Percentiles rank a stretch among this genome's conserved stretches.
Evolutionary conservation across 108 stramenopile species (phyloP).

Genomic region (Bacterosira constricta): DNA sequence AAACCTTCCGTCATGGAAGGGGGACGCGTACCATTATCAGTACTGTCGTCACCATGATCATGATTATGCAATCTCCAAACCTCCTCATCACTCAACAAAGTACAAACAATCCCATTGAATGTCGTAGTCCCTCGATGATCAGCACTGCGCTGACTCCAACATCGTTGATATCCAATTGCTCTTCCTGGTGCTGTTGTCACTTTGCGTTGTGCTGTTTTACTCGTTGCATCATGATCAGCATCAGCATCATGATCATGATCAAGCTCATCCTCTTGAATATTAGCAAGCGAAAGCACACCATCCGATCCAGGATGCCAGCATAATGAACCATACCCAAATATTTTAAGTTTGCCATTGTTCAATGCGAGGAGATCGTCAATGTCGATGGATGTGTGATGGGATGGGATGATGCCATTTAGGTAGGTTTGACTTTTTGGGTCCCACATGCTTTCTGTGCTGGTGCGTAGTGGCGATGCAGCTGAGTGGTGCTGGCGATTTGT

Average conservation of each 20-base stretch:
- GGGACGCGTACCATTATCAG: background rate
- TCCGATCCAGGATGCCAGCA: slow-evolving; percentile 88
- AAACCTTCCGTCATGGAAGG: slow-evolving; percentile 75
- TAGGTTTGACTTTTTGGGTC: slow-evolving; percentile 73
- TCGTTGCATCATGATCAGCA: background rate
- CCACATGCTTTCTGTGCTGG: too few species aligned
- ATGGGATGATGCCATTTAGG: slow-evolving; percentile 65
- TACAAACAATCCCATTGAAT: slow-evolving; percentile 88
- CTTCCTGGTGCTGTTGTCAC: slow-evolving; percentile 46
- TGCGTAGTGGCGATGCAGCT: too few species aligned
- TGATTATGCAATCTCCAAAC: slow-evolving; percentile 25
- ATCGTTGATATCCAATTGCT: slow-evolving; percentile 70
- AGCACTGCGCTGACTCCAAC: slow-evolving; percentile 82
- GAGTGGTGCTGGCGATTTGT: too few species aligned
- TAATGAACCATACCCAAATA: slow-evolving; percentile 87
- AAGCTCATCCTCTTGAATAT: slow-evolving; percentile 20
- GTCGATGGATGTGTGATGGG: slow-evolving; percentile 30
- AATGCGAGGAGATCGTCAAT: slow-evolving; percentile 51
- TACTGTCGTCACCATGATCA: background rate
- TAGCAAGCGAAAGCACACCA: slow-evolving; percentile 53
- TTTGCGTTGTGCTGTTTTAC: background rate
- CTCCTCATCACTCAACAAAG: slow-evolving; percentile 76
- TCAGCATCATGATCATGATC: slow-evolving; percentile 13
- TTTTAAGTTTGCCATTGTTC: slow-evolving; percentile 51
- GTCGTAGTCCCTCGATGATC: slow-evolving; percentile 80